Evolutionary conservation across 495 filamentous ascomycete genomes (phyloP).

Genomic region (Xanthoparmelia taractica): DNA sequence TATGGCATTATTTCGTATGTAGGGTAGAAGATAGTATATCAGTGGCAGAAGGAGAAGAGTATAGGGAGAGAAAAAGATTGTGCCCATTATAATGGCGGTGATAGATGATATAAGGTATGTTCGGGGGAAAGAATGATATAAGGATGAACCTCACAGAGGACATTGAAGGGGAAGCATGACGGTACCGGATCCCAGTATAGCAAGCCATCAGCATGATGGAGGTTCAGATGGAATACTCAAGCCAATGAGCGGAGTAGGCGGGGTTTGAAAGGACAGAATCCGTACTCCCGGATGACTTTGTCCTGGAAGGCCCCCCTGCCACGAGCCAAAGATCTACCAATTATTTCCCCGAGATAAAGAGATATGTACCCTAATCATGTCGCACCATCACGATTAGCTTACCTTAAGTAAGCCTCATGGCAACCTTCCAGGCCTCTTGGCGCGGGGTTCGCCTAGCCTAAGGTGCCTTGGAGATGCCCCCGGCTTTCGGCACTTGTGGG

Average conservation of each 20-base stretch:
- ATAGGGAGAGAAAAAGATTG: slow-evolving; percentile 48
- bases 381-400: too few relatives aligned
- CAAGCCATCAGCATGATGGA: too few relatives aligned
- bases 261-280: background rate
- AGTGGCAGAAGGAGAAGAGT: slow-evolving; percentile 44
- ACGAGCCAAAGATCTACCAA: too few relatives aligned
- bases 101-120: too few relatives aligned
- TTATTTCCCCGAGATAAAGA: too few relatives aligned
- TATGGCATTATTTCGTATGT: slow-evolving; percentile 57
- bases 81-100: background rate
- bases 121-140: too few relatives aligned
- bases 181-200: too few relatives aligned
- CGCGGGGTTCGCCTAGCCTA: background rate
- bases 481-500: background rate
- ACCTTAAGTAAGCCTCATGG: too few relatives aligned
- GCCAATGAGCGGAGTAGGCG: background rate
- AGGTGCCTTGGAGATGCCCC: background rate
- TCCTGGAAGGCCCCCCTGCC: too few relatives aligned
- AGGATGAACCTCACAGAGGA: background rate
- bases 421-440: background rate
- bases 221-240: too few relatives aligned
- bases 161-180: background rate
- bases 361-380: too few relatives aligned
- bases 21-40: slow-evolving; percentile 62
- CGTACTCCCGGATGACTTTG: background rate